Conservation (phyloP, 2,329 filamentous ascomycete species). For the Xylariomycetidae sp. region DNA sequence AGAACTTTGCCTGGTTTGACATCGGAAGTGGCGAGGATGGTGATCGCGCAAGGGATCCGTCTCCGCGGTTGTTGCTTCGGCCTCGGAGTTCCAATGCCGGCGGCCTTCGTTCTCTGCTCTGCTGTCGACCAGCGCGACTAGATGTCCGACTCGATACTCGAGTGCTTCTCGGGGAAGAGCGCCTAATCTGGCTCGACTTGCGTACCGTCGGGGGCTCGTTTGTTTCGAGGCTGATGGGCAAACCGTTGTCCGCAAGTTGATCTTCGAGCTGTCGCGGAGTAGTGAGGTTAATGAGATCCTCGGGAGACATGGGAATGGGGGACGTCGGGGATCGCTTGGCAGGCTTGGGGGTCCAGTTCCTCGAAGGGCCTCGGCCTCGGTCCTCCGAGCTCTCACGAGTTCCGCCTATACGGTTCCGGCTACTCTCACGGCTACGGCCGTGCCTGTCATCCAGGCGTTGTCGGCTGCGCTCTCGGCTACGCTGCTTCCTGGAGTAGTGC, state of each 20-base stretch:
- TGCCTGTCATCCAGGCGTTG: constrained; percentile 38
- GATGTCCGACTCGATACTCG: constrained; percentile 40
- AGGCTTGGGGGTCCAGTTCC: constrained; percentile 60
- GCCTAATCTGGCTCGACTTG: constrained; percentile 32
- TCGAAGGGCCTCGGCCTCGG: constrained; percentile 59
- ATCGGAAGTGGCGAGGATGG: constrained; percentile 78
- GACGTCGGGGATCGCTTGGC: constrained; percentile 86
- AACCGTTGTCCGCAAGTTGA: constrained; percentile 16
- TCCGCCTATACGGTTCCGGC: constrained; percentile 42
- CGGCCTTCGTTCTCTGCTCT: constrained; percentile 40
- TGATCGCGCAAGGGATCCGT: constrained; percentile 57
- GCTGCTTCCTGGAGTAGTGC: constrained; percentile 49
- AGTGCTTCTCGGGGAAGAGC: constrained; percentile 22
- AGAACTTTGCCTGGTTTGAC: constrained; percentile 51
- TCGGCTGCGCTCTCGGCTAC: constrained; percentile 49
- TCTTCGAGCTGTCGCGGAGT: constrained; percentile 33
- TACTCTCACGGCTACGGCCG: constrained; percentile 37
- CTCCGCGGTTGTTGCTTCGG: constrained; percentile 54
- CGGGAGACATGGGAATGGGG: constrained; percentile 88
- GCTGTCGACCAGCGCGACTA: constrained; percentile 40
- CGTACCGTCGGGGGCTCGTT: constrained; percentile 39
- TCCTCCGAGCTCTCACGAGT: constrained; percentile 61
- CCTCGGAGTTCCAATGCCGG: constrained; percentile 50
- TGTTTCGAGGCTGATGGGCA: constrained; percentile 21
- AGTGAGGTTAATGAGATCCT: constrained; percentile 65